Base-by-base conservation (phyloP, 1,139 yeast genomes). In the Taphrina communis region DNA sequence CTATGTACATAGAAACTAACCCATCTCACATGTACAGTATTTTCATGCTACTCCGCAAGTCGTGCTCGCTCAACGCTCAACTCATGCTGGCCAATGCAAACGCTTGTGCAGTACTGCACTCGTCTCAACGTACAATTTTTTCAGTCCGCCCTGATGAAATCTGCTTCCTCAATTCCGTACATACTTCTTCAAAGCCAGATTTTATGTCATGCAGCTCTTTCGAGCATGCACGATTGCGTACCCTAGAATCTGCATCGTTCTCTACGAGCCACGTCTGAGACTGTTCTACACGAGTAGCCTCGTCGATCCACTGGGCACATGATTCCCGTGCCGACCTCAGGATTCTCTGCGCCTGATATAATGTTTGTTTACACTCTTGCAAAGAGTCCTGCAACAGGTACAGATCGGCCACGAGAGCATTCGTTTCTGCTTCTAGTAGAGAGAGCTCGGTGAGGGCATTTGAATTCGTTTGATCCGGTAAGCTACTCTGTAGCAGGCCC, bases 111-210 rank as follows among this genome's bases (percentile, higher is more conserved):
- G 31, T 25, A 25, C 1, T 25, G 31, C 4, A 25, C 31, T 25
- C 31, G 31, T 25, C 31, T 25, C 31, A 25, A 25, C 4, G 4
- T 25, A 25, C 31, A 25, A 25, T 25, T 25, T 25, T 25, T 25
- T 46, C 52, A 46, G 11, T 39, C 42, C 42, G n/a, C 19, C n/a
- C 19, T 6, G 2, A 14, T 8, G 48, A 44, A n/a, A 50, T 50
- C 55, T 50, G 55, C 35, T 31, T 42, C 39, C 62, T 21, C 9
- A 44, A n/a, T 7, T 8, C 9, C 1, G 8, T 2, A 31, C 62
- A 58, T 7, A 58, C 38, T 12, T 42, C 62, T 41, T 58, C 62
- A n/a, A 58, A 58, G n/a, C 62, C 62, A 4, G 14, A 21, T 12
- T 42, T 21, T 3, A 58, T 42, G 14, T 11, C 12, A 0, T 3